Percentiles rank a stretch among this genome's conserved stretches.
Evolutionary conservation across 495 filamentous ascomycete species (phyloP).

Genomic region (Xylaria venustula): DNA sequence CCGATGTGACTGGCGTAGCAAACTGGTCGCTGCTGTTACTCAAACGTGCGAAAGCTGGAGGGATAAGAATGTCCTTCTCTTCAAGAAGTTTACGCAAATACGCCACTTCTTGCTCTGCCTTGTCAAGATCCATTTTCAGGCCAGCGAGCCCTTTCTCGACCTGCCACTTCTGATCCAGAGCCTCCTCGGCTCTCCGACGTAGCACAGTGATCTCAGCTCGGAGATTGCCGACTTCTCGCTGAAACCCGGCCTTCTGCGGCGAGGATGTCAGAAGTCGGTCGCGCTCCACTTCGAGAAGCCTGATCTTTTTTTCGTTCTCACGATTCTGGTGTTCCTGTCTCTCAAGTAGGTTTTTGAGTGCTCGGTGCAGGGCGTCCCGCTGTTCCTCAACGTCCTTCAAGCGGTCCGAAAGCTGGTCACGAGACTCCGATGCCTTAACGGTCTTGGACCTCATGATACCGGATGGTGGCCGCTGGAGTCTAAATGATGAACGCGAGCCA

Average conservation of each 20-base stretch:
- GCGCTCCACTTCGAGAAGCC: constrained; percentile 72
- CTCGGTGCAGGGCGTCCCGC: constrained; percentile 85
- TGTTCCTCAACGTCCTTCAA: constrained; percentile 91
- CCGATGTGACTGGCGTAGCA: constrained; percentile 54
- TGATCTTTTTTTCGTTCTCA: constrained; percentile 75
- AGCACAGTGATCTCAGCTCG: constrained; percentile 83
- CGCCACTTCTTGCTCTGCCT: constrained; percentile 86
- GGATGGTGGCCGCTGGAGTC: constrained; percentile 33
- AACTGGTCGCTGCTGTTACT: constrained; percentile 33
- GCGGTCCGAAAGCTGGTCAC: constrained; percentile 73
- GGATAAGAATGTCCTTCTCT: constrained; percentile 81
- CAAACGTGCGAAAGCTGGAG: constrained; percentile 51
- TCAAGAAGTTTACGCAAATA: constrained; percentile 75
- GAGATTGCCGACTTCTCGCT: constrained; percentile 74
- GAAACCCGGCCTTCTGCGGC: constrained; percentile 73
- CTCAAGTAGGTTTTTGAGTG: constrained; percentile 81
- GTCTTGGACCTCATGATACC: constrained; percentile 58
- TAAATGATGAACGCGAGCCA: constrained; percentile 27
- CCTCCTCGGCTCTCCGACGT: constrained; percentile 87
- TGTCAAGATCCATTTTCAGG: constrained; percentile 95
- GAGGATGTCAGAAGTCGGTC: constrained; percentile 67
- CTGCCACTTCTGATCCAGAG: constrained; percentile 93
- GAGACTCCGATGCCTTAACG: constrained; percentile 60
- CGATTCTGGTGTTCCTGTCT: constrained; percentile 78
- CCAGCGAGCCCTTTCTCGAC: constrained; percentile 91